Conservation (phyloP, 305 asterid genomes). For the Fraxinus ornus region DNA sequence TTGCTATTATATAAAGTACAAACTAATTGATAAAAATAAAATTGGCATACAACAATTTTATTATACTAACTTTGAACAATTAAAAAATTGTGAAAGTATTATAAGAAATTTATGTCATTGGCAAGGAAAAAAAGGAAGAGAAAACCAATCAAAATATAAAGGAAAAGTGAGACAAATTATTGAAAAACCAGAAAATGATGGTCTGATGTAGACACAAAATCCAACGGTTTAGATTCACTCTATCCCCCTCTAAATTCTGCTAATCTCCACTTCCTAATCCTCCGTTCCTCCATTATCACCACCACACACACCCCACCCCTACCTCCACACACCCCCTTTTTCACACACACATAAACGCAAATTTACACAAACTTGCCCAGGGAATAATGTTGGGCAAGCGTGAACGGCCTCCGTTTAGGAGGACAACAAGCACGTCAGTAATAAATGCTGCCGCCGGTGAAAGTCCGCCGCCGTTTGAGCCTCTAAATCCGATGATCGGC, state of each 20-base stretch:
- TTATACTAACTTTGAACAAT: background rate
- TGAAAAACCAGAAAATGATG: background rate
- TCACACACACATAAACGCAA: background rate
- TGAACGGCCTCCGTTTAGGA: slow-evolving; percentile 37
- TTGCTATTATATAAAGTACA: background rate
- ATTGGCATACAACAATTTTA: background rate
- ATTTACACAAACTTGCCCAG: background rate
- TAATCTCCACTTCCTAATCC: background rate
- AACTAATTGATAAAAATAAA: background rate
- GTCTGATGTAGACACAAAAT: slow-evolving; percentile 12
- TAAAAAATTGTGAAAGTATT: background rate
- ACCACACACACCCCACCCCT: background rate
- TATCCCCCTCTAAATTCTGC: background rate
- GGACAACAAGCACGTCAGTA: slow-evolving; percentile 50
- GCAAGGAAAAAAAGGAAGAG: background rate
- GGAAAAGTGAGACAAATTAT: background rate
- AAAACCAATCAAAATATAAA: background rate
- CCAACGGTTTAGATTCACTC: slow-evolving; percentile 28
- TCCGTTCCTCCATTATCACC: slow-evolving; percentile 15
- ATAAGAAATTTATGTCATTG: background rate
- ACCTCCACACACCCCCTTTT: background rate
- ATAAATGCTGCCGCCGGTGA: slow-evolving; percentile 30
- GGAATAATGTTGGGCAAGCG: slow-evolving; percentile 47
- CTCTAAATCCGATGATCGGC: slow-evolving; percentile 21
- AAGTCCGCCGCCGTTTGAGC: slow-evolving; percentile 16